phyloP scores from a whole-genome alignment of 2,329 filamentous ascomycete genomes.

The Bimuria novae-zelandiae region DNA sequence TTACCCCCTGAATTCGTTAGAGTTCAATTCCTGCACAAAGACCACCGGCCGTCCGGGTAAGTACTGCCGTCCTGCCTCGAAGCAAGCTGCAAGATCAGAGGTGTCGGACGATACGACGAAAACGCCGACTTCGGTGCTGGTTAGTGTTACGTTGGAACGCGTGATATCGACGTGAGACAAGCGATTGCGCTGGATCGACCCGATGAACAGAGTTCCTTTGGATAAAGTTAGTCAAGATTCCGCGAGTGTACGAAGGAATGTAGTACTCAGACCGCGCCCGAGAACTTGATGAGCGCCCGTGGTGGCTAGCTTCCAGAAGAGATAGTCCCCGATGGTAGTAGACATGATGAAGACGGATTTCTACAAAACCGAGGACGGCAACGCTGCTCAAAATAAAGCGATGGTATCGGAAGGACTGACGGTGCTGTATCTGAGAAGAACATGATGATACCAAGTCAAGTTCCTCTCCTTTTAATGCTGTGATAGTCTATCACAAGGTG shows the following conservation, averaged over 20 bases:
- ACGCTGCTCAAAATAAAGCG: not conserved
- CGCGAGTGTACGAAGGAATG: not conserved
- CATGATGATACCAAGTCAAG: no score
- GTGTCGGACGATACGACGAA: conserved; percentile 13
- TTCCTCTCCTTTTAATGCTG: no score
- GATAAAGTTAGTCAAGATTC: not conserved
- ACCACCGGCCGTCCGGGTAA: conserved; percentile 8
- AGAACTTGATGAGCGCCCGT: conserved; percentile 10
- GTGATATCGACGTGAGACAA: conserved; percentile 7
- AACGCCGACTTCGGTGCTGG: conserved; percentile 9
- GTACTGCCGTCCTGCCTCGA: not conserved
- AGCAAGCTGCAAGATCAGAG: conserved; percentile 10
- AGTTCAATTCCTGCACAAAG: conserved; percentile 11
- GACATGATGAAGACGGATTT: conserved; percentile 6
- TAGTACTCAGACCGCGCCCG: conserved; percentile 9
- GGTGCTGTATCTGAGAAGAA: no score
- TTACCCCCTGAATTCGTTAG: conserved; percentile 14
- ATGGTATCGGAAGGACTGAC: not conserved
- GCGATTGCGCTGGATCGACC: conserved; percentile 17
- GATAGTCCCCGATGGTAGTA: conserved; percentile 17
- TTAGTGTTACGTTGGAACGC: not conserved
- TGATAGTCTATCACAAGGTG: no score
- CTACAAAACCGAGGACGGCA: not conserved
- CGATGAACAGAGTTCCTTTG: conserved; percentile 14
- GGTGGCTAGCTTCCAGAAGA: conserved; percentile 16